A percentile compares a stretch with the other conserved stretches of the same genome.
Evolutionary conservation across 2,329 filamentous ascomycete genomes (phyloP).

Genomic region (Endocalyx cinctus): DNA sequence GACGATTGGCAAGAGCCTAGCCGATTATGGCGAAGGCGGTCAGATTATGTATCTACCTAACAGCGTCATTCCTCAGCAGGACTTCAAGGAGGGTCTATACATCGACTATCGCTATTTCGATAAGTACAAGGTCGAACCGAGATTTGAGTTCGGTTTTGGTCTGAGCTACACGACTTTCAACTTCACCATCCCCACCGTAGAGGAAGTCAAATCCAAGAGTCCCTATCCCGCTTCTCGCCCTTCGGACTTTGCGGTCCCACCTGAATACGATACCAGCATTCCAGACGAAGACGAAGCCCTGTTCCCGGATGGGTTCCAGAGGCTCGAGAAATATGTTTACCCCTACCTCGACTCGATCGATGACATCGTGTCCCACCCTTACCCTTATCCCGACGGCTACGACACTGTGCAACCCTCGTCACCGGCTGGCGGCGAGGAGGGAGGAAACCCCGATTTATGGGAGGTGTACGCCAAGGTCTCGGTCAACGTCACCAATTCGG

Average conservation of each 20-base stretch:
- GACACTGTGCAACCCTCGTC: slow-evolving; percentile 45
- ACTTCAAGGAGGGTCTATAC: slow-evolving; percentile 78
- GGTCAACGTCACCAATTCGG: slow-evolving; percentile 51
- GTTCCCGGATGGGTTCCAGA: slow-evolving; percentile 57
- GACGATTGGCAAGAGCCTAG: slow-evolving; percentile 69
- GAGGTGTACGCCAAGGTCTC: slow-evolving; percentile 46
- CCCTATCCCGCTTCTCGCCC: slow-evolving; percentile 33
- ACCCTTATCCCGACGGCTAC: slow-evolving; percentile 54
- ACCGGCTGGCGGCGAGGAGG: slow-evolving; percentile 64
- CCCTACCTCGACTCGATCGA: slow-evolving; percentile 57
- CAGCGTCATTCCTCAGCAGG: slow-evolving; percentile 69
- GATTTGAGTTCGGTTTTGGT: slow-evolving; percentile 83
- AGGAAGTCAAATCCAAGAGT: slow-evolving; percentile 41
- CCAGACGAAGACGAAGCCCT: slow-evolving; percentile 53
- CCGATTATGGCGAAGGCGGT: slow-evolving; percentile 71
- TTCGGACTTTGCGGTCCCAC: slow-evolving; percentile 41
- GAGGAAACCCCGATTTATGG: slow-evolving; percentile 64
- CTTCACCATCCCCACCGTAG: slow-evolving; percentile 50
- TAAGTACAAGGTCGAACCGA: slow-evolving; percentile 66
- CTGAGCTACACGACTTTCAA: slow-evolving; percentile 75
- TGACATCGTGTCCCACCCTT: slow-evolving; percentile 34
- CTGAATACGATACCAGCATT: slow-evolving; percentile 49
- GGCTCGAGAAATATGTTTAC: slow-evolving; percentile 66
- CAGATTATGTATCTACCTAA: slow-evolving; percentile 67
- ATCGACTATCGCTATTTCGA: slow-evolving; percentile 91